Percentiles rank a stretch among this genome's conserved stretches.
Evolutionary conservation across 306 rosid species (phyloP).

Genomic region (Cicer judaicum): DNA sequence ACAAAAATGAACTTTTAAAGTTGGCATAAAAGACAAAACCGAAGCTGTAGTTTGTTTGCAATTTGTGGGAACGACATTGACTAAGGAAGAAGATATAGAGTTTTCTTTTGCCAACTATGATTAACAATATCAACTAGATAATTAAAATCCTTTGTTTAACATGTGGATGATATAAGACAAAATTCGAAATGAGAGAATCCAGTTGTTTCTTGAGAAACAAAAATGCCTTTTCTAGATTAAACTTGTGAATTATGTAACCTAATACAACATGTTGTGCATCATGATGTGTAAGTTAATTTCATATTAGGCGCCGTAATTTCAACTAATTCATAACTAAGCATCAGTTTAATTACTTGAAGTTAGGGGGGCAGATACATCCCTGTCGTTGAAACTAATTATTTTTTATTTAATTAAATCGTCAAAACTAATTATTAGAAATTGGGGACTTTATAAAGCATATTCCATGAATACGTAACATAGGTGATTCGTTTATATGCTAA

Average conservation of each 20-base stretch:
- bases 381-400: too few species aligned
- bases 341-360: too few species aligned
- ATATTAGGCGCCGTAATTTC: not conserved
- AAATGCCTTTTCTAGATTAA: slow-evolving; percentile 37
- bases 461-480: slow-evolving; percentile 23
- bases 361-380: too few species aligned
- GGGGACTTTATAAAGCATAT: slow-evolving; percentile 36
- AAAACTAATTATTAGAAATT: not conserved
- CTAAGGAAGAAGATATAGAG: not conserved
- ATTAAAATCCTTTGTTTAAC: not conserved
- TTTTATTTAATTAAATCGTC: too few species aligned
- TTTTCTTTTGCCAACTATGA: slow-evolving; percentile 5
- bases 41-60: slow-evolving; percentile 9
- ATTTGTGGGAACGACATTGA: not conserved
- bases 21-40: slow-evolving; percentile 34
- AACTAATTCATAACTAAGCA: not conserved
- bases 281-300: slow-evolving; percentile 15
- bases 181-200: slow-evolving; percentile 30
- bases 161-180: slow-evolving; percentile 36
- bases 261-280: not conserved
- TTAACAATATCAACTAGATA: slow-evolving; percentile 17
- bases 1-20: slow-evolving; percentile 23
- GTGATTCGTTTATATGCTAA: slow-evolving; percentile 39
- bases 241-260: not conserved
- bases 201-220: slow-evolving; percentile 22